These are phyloP conservation scores for Sclerotinia trifoliorum DNA, from an alignment of 2,329 filamentous ascomycete species.

Conservation along the genomic window DNA sequence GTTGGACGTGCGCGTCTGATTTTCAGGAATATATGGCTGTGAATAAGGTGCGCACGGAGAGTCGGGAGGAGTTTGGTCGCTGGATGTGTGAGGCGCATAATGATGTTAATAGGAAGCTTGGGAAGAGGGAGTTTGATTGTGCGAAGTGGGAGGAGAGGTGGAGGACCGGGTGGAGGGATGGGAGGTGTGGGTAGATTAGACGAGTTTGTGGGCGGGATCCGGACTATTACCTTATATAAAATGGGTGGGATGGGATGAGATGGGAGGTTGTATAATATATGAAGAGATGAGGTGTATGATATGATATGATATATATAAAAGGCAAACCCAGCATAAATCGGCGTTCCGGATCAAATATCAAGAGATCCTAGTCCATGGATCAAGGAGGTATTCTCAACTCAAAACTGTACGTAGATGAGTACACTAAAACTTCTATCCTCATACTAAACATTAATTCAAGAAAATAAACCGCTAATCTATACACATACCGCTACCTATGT, in stretches of 20 bases:
- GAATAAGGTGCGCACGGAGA: constrained; percentile 56
- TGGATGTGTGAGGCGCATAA: constrained; percentile 89
- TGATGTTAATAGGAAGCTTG: constrained; percentile 83
- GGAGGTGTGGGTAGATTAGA: constrained; percentile 55
- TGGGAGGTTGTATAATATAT: not conserved
- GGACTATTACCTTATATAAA: not conserved
- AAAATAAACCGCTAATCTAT: not conserved
- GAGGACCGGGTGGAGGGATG: constrained; percentile 82
- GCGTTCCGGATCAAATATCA: not conserved
- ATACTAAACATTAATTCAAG: not conserved
- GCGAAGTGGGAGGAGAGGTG: constrained; percentile 88
- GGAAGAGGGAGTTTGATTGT: constrained; percentile 91
- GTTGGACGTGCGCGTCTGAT: constrained; percentile 92
- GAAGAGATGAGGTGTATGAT: not conserved
- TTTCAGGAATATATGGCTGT: constrained; percentile 75
- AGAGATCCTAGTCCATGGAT: not conserved
- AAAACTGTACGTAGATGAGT: not conserved
- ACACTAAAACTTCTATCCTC: not conserved
- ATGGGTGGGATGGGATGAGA: not conserved
- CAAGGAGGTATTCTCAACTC: not conserved
- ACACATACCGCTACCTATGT: not conserved
- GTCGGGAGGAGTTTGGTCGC: constrained; percentile 68
- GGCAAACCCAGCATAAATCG: not conserved
- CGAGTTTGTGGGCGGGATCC: no score
- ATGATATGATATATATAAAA: not conserved